phyloP scores from a whole-genome alignment of 2,329 filamentous ascomycete species.

The Gnomoniopsis sp. region DNA sequence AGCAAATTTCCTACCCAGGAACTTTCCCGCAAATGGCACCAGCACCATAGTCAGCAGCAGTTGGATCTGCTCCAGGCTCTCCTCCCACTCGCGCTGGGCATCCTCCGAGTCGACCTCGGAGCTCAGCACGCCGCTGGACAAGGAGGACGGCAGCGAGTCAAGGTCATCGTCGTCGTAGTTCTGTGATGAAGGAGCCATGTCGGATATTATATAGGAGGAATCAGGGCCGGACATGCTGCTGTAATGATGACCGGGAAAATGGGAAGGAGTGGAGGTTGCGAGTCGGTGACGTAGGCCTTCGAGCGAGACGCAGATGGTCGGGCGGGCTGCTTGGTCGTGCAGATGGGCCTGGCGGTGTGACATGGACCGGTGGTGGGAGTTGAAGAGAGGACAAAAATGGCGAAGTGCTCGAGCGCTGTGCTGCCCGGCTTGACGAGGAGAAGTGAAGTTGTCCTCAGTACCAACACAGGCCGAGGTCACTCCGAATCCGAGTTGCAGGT shows the following conservation, averaged over 20 bases:
- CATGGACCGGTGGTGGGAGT: neutral
- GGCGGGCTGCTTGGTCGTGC: constrained; percentile 4
- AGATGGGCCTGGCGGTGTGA: neutral
- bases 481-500: neutral
- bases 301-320: constrained; percentile 3
- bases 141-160: constrained; percentile 64
- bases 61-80: constrained; percentile 90
- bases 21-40: constrained; percentile 92
- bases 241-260: neutral
- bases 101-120: constrained; percentile 64
- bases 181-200: constrained; percentile 35
- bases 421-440: neutral
- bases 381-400: neutral
- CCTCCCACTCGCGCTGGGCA: constrained; percentile 92
- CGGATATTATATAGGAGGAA: constrained; percentile 52
- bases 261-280: neutral
- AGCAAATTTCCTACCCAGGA: constrained; percentile 88
- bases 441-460: neutral
- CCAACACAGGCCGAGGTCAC: neutral
- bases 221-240: constrained; percentile 33
- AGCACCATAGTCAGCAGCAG: constrained; percentile 90
- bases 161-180: constrained; percentile 55
- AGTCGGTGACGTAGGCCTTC: neutral
- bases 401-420: neutral
- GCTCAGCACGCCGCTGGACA: constrained; percentile 46